Conservation (phyloP, 345 rosid genomes). For the Gossypioides kirkii region DNA sequence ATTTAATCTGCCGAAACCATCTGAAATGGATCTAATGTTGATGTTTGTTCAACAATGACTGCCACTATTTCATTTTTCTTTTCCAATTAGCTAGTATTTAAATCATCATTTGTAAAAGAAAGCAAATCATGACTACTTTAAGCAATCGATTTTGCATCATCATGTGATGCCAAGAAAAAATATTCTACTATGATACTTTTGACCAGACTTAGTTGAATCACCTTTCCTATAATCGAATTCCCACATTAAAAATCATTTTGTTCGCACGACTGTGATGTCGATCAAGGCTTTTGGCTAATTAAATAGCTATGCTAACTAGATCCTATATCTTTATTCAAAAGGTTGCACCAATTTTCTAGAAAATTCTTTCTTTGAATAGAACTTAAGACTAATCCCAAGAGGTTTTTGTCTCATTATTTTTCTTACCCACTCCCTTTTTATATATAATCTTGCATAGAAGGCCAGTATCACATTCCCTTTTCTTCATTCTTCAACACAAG, state of each 20-base stretch:
- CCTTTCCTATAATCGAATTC: background rate
- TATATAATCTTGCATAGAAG: background rate
- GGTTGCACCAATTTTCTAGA: background rate
- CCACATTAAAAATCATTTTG: too few species aligned
- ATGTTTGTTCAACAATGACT: background rate
- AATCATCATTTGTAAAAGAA: background rate
- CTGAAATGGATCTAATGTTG: background rate
- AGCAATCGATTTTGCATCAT: background rate
- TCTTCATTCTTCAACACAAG: background rate
- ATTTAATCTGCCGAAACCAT: too few species aligned
- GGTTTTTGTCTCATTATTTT: background rate
- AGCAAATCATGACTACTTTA: background rate
- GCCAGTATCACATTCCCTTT: background rate
- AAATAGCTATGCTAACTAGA: too few species aligned
- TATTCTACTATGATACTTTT: background rate
- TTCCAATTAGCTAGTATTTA: background rate
- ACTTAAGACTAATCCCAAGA: background rate
- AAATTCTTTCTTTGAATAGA: conserved; percentile 17
- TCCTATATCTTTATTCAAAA: too few species aligned
- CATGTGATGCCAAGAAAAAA: background rate
- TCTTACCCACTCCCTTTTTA: background rate
- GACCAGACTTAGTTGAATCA: background rate
- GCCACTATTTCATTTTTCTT: background rate
- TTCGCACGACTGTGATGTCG: too few species aligned
- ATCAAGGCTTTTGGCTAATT: too few species aligned